A percentile compares a stretch with the other conserved stretches of the same genome.
Evolutionary conservation across 2,329 filamentous ascomycete genomes (phyloP).

Genomic region (Zasmidium cellare): DNA sequence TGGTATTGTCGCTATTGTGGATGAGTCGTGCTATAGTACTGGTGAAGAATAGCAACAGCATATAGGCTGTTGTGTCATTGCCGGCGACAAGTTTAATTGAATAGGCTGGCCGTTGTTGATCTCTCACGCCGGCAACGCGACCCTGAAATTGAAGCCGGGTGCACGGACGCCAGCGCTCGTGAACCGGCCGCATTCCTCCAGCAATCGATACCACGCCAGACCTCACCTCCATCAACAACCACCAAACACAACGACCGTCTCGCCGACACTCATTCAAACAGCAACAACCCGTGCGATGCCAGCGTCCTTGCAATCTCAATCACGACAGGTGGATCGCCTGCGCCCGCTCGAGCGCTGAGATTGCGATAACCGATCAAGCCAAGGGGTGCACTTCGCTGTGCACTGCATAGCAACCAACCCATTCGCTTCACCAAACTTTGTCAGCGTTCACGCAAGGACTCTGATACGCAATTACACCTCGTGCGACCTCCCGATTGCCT

Average conservation of each 20-base stretch:
- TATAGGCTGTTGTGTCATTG: neutral
- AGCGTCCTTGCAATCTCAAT: conserved; percentile 3
- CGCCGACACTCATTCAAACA: neutral
- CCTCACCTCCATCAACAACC: neutral
- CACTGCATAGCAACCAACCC: conserved; percentile 3
- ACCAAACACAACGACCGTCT: neutral
- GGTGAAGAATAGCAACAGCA: neutral
- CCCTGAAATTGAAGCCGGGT: neutral
- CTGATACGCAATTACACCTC: conserved; percentile 4
- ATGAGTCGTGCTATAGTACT: neutral
- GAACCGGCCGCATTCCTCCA: neutral
- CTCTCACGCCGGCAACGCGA: neutral
- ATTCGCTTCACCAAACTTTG: neutral
- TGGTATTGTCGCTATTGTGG: neutral
- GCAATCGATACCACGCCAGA: neutral
- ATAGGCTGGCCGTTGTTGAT: neutral
- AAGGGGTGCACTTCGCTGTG: conserved; percentile 4
- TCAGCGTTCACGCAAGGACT: conserved; percentile 7
- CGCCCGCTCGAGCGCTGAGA: conserved; percentile 7
- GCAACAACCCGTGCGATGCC: conserved; percentile 1
- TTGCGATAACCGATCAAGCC: neutral
- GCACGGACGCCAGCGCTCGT: neutral
- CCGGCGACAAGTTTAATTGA: neutral
- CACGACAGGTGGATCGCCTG: conserved; percentile 3
- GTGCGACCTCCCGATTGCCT: conserved; percentile 1